phyloP scores from a whole-genome alignment of 148 eudicot genomes.

The Linanthus parryae region DNA sequence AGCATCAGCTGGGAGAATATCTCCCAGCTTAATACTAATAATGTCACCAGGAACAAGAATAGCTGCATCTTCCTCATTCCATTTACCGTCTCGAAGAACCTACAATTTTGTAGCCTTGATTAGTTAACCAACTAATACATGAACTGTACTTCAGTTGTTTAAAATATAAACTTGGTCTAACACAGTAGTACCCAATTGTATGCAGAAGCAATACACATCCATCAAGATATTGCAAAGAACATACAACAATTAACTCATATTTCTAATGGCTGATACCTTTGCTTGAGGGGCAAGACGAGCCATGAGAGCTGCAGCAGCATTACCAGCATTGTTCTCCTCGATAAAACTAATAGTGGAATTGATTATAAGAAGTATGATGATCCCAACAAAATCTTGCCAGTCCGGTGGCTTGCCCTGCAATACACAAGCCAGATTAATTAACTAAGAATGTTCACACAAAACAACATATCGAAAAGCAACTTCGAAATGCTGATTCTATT shows the following conservation, averaged over 20 bases:
- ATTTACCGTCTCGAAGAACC: constrained; percentile 56
- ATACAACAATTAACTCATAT: neutral
- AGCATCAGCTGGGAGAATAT: constrained; percentile 47
- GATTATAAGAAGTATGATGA: constrained; percentile 13
- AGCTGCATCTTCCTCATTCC: constrained; percentile 43
- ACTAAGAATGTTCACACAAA: neutral
- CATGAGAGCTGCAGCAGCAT: constrained; percentile 30
- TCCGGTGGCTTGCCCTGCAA: constrained; percentile 24
- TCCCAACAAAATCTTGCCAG: constrained; percentile 41
- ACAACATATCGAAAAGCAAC: neutral
- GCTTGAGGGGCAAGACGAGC: constrained; percentile 27
- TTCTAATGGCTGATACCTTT: constrained; percentile 7
- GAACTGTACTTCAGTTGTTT: neutral
- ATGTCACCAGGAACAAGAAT: constrained; percentile 48
- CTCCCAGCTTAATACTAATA: constrained; percentile 45
- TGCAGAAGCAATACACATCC: too few species aligned
- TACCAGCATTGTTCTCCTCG: constrained; percentile 32
- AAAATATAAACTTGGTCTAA: neutral
- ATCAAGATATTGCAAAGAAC: neutral
- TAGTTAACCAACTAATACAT: neutral
- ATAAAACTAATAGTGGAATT: constrained; percentile 30
- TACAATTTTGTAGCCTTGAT: neutral
- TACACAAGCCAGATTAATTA: neutral
- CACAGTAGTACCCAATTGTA: too few species aligned
- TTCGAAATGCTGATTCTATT: too few species aligned